These are phyloP conservation scores for Malus hybrid DNA, from an alignment of 331 rosid species.

Conservation along the genomic window DNA sequence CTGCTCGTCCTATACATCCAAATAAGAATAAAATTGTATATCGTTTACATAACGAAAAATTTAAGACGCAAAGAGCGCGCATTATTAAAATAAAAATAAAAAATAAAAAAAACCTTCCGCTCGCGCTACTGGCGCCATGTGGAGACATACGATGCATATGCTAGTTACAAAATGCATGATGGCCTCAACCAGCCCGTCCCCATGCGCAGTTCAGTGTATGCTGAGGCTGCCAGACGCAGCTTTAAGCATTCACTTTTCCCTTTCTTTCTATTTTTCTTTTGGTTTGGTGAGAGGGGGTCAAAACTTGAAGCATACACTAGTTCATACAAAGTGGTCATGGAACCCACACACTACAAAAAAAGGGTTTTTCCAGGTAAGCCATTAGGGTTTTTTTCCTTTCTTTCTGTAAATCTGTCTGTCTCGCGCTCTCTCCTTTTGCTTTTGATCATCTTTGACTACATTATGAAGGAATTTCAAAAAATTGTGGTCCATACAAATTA, in stretches of 20 bases:
- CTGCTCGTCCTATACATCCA: conserved; percentile 30
- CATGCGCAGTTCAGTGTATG: background rate
- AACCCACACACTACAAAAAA: conserved; percentile 17
- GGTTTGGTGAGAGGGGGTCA: background rate
- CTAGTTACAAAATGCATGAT: background rate
- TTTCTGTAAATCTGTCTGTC: conserved; percentile 3
- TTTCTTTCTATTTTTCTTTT: background rate
- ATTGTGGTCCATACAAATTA: conserved; percentile 30
- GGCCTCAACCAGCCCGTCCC: background rate
- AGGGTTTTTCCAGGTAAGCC: conserved; percentile 29
- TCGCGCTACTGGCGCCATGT: background rate
- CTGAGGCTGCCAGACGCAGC: background rate
- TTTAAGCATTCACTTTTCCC: background rate
- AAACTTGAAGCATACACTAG: background rate
- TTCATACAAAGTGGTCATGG: background rate
- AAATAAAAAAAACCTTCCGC: background rate
- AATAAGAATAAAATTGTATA: background rate
- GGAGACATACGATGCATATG: background rate
- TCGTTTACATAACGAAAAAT: background rate
- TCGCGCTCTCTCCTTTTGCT: conserved; percentile 2
- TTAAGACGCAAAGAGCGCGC: too few relatives aligned
- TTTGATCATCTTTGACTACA: conserved; percentile 36
- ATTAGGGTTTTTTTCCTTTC: conserved; percentile 9
- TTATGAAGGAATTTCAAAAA: background rate
- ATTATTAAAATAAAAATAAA: too few relatives aligned